Evolutionary conservation across 768 basidiomycete species (phyloP), one percentile per base, ranked within the genome.

Genomic region (Amanita pseudoporphyria): DNA sequence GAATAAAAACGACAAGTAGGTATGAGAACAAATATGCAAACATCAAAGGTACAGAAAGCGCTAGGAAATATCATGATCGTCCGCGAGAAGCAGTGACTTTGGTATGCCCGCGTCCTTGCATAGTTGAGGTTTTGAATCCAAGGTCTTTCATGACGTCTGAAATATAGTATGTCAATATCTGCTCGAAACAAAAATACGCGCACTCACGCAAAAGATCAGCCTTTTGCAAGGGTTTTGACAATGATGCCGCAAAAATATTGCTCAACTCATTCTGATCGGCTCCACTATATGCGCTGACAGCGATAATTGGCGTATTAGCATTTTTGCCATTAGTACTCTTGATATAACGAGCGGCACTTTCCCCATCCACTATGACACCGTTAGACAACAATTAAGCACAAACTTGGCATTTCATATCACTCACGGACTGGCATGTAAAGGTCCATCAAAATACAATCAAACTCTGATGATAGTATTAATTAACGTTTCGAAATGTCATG

Each of bases 271-370:
- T 74, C 28, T 76, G 70, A 53, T 90, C 87, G 14, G 70, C 71
- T 7, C 81, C 79, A 55, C 87, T 84, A 63, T 92, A 92, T 28
- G 89, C 90, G 61, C 88, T 94, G 45, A 95, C 82, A 47, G 90
- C 87, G 53, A 95, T 81, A 46, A 94, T 97, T 0, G 95, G 95
- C 9, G 92, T 94, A 57, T 78, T 83, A 45, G 86, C 82, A 59
- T 98, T 98, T 71, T 85, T 94, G 72, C 90, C 92, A 64, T 89
- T 91, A 14, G 94, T 97, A 57, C 84, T 92, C 71, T 92, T 92
- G 72, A 99, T 95, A 68, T 96, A 97, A 48, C 92, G 78, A 9
- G 96, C 94, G 30, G 96, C 96, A 56, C 88, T 85, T 67, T 98
- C 95, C 32, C 95, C 96, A 61, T 93, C 93, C 57, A 98, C 91